Percentiles rank a stretch among this genome's conserved stretches.
These are phyloP conservation scores for Cryptococcus sp. DNA, from an alignment of 1,284 basidiomycete genomes.

Conservation along the genomic window DNA sequence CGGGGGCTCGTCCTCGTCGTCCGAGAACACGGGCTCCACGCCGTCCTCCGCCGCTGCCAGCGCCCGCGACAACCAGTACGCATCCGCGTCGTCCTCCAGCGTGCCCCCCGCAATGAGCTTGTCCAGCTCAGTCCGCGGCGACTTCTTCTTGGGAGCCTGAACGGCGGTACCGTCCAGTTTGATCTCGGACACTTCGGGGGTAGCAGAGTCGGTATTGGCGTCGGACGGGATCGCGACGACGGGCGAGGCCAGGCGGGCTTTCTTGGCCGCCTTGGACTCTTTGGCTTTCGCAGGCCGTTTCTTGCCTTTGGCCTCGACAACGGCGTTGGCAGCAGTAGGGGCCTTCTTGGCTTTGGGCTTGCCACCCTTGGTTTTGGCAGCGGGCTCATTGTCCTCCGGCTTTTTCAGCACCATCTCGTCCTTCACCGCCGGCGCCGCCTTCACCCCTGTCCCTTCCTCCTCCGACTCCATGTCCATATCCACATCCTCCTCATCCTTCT, in stretches of 20 bases:
- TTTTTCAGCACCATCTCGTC: background rate
- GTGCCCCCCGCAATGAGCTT: constrained; percentile 51
- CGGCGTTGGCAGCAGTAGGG: too few relatives aligned
- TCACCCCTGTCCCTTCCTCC: background rate
- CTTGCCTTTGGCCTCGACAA: constrained; percentile 14
- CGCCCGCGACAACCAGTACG: constrained; percentile 67
- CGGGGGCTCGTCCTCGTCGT: constrained; percentile 25
- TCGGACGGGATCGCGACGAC: constrained; percentile 16
- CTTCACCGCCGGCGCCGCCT: background rate
- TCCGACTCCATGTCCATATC: constrained; percentile 9
- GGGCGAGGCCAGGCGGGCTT: constrained; percentile 26
- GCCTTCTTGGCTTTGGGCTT: too few relatives aligned
- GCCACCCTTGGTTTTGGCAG: background rate
- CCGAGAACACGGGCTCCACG: constrained; percentile 22
- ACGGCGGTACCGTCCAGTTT: constrained; percentile 18
- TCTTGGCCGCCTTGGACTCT: constrained; percentile 28
- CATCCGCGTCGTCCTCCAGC: constrained; percentile 86
- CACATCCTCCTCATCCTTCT: background rate
- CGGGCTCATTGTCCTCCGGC: background rate
- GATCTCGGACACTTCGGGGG: constrained; percentile 33
- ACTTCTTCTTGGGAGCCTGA: constrained; percentile 16
- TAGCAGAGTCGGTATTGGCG: constrained; percentile 2
- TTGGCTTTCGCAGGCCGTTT: constrained; percentile 23
- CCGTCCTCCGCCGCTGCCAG: constrained; percentile 55
- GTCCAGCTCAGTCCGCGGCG: constrained; percentile 26